These are phyloP conservation scores for Stephania yunnanensis DNA, from an alignment of 164 flowering plant species.

Conservation along the genomic window DNA sequence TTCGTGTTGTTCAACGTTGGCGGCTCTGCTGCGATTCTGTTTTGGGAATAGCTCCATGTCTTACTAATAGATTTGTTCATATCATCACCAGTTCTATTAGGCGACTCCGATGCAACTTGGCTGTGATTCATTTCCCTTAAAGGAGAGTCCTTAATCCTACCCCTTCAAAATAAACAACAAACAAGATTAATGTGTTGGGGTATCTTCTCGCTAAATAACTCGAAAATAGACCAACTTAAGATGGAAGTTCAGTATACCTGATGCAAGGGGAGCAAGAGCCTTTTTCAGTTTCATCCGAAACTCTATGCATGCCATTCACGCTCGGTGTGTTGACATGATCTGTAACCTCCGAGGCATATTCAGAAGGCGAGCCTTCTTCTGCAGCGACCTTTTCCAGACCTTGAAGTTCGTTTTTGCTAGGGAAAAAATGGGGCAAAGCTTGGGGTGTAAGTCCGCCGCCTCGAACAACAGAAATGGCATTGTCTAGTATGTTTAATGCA, in stretches of 20 bases:
- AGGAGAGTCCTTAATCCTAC: constrained; percentile 23
- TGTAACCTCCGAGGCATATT: constrained; percentile 14
- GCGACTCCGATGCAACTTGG: constrained; percentile 32
- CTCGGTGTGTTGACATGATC: constrained; percentile 15
- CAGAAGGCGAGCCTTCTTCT: constrained; percentile 12
- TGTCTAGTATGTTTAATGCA: constrained; percentile 60
- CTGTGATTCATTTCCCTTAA: constrained; percentile 29
- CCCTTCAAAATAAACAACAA: constrained; percentile 28
- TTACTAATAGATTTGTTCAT: constrained; percentile 18
- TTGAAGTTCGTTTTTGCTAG: constrained; percentile 13
- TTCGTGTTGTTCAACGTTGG: constrained; percentile 14
- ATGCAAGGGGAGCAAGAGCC: constrained; percentile 22
- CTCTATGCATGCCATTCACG: constrained; percentile 17
- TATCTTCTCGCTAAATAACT: not conserved
- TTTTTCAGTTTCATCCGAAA: constrained; percentile 21
- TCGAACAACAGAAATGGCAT: constrained; percentile 43
- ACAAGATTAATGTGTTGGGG: not conserved
- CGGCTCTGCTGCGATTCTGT: constrained; percentile 11
- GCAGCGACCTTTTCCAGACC: constrained; percentile 14
- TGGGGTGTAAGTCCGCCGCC: constrained; percentile 22
- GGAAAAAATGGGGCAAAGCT: constrained; percentile 13
- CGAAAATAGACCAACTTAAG: not conserved
- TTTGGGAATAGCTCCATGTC: constrained; percentile 14
- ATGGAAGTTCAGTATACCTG: constrained; percentile 29
- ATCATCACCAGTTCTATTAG: constrained; percentile 17